Base-by-base conservation (phyloP, 129 eudicot species). In the Oenanthe sinensis region DNA sequence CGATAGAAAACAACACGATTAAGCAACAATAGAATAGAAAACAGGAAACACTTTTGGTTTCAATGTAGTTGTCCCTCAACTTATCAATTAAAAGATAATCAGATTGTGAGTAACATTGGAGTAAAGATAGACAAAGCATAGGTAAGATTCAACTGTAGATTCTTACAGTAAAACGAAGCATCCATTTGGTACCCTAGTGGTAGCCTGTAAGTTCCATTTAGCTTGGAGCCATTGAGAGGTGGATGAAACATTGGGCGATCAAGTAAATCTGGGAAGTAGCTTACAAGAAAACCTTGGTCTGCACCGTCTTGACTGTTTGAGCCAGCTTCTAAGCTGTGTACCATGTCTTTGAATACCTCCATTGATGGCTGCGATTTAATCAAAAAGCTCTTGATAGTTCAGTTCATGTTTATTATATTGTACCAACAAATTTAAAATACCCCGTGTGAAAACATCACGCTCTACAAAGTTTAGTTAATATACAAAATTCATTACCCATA, bases 111-210 rank as follows among this genome's bases (percentile, higher is more conserved):
- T 28, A 26, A 65, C 71, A 65, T 65, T 33, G 40, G 40, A 33
- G 71, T 26, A 30, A 65, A 65, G 42, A 30, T 12, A 33, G 20
- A 30, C 40, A 17, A 26, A 17, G 30, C 71, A 13, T 10, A 28
- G 71, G 19, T 28, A 30, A 33, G 5, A 58, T 58, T 58, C 30
- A 11, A 4, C 8, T n/a, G 15, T 58, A 58, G 67, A n/a, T n/a
- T 78, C 97, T 92, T 84, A 95, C 99, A 95, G 58, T 77, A 95
- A 82, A 88, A 95, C n/a, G 99, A 88, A 81, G 96, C 97, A 65
- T 95, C 99, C 97, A 95, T 95, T 86, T 95, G 97, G 83, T 92
- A 95, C 58, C 99, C 97, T 16, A 95, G 85, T 83, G 97, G 96
- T 84, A 95, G 99, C 78, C 99, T 90, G 42, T 80, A 95, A 1